phyloP scores from a whole-genome alignment of 441 rosid genomes.

The Euphorbia corollata region DNA sequence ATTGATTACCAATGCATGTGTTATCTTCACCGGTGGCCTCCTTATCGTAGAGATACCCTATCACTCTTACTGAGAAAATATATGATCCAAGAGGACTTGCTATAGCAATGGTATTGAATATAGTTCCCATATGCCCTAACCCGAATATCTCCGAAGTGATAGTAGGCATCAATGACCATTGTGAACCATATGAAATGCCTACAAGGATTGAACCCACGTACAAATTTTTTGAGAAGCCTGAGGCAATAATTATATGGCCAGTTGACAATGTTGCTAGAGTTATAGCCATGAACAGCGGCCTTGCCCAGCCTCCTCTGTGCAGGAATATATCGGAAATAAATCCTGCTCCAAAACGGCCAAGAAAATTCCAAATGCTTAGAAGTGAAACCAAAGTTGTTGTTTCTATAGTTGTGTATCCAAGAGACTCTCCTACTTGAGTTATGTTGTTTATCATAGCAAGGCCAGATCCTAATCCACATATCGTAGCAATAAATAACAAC shows the following conservation, averaged over 20 bases:
- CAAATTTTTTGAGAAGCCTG: slow-evolving; percentile 43
- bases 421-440: slow-evolving; percentile 56
- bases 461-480: slow-evolving; percentile 57
- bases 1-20: slow-evolving; percentile 48
- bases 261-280: slow-evolving; percentile 39
- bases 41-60: slow-evolving; percentile 48
- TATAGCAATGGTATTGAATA: slow-evolving; percentile 57
- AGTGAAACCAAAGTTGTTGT: slow-evolving; percentile 54
- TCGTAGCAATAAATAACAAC: slow-evolving; percentile 66
- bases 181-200: slow-evolving; percentile 64
- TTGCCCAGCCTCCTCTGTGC: slow-evolving; percentile 44
- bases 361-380: slow-evolving; percentile 70
- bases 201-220: slow-evolving; percentile 53
- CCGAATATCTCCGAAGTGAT: slow-evolving; percentile 63
- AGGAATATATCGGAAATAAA: slow-evolving; percentile 49
- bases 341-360: slow-evolving; percentile 75
- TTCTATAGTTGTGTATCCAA: slow-evolving; percentile 43
- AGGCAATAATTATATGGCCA: slow-evolving; percentile 56
- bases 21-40: slow-evolving; percentile 26
- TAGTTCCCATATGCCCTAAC: slow-evolving; percentile 61
- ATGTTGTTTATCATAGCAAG: slow-evolving; percentile 52
- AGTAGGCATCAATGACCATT: slow-evolving; percentile 70
- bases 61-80: slow-evolving; percentile 49
- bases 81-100: slow-evolving; percentile 78
- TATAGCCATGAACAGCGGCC: slow-evolving; percentile 54